Base-by-base conservation (phyloP, 2,329 filamentous ascomycete genomes). In the Calonectria pauciramosa region DNA sequence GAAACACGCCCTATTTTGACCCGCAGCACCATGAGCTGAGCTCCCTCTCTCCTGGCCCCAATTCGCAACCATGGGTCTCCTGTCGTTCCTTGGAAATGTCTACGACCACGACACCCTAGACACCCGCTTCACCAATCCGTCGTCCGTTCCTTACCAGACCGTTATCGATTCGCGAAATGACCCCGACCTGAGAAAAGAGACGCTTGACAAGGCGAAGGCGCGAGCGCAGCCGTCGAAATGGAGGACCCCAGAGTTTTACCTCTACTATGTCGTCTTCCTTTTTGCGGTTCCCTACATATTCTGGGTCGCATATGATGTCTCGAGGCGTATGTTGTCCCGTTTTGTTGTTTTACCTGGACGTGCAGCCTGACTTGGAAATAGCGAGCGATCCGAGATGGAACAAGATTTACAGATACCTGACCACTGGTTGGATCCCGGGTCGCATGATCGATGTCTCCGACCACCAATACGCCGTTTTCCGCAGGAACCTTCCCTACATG, bases 381-480 rank as follows among this genome's bases (percentile, higher is more conserved):
- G 96, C 93, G 74, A 93, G 92, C 44, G 94, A 98, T 83, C 94
- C 95, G 7, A 93, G 94, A 78, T 99, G 97, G 83, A 83, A 89
- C 73, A 94, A 93, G 79, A 98, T 93, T 82, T 90, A 93, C 75
- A 87, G 88, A 74, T 88, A 93, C 49, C 90, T 99, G 20, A 93
- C 92, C 2, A 89, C 92, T 11, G 97, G 97, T 79, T 99, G 97
- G 97, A 94, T 99, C 72, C 94, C 94, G 10, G 96, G 96, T 32
- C 94, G 96, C 73, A 95, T 95, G 89, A 95, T 99, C 76, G 97
- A 99, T 86, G 93, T 96, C 76, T 97, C 96, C 49, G 97, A 99
- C 86, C 85, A 90, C 38, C 97, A 99, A 85, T 99, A 99, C 85
- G 88, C 90, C 73, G 93, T 91, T 47, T 98, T 99, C 83, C 93